Evolutionary conservation across 345 rosid species (phyloP), one percentile per base, ranked within the genome.

Genomic region (Garcia nutans): DNA sequence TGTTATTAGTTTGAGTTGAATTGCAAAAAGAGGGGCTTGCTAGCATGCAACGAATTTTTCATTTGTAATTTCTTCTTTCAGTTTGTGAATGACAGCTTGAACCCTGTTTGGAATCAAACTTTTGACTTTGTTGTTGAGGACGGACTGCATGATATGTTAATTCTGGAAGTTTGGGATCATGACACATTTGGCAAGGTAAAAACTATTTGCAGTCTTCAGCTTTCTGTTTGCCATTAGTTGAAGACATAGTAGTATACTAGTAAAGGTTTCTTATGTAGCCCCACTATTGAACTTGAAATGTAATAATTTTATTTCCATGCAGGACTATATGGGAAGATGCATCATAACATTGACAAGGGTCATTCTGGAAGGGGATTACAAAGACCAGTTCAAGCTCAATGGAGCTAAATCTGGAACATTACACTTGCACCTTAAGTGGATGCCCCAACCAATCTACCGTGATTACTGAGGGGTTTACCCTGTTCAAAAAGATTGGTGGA

Each of bases 101-200:
- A 93, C 87, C 99, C 99, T 1, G 93, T 91, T 49, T 96, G 99
- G 99, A 90, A 93, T 81, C 99, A 96, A 82, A 93, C 97, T 50
- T 96, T 93, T 83, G 99, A 96, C 83, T 93, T 96, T 66, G 97
- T 96, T 63, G 96, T 96, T 22, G 99, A 96, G 87, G 98, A 93
- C 59, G 99, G 98, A 74, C 85, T 93, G 58, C 99, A 96, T 74
- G 99, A 96, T 64, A 91, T 96, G 99, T 91, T 96, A 72, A 88
- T 96, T 56, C 82, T 87, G 61, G 99, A 96, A 89, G 86, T 96
- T 28, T 93, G 86, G 86, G 99, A 96, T 82, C 99, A 96, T 52
- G 99, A 96, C 86, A 92, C 99, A 58, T 96, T 93, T 78, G 98
- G 99, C 79, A 96, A 96, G 97, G 99, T 96, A 88, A 75, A 42